A percentile compares a stretch with the other conserved stretches of the same genome.
Evolutionary conservation across 2,329 filamentous ascomycete species (phyloP).

Genomic region (Colletotrichum spaethianum): DNA sequence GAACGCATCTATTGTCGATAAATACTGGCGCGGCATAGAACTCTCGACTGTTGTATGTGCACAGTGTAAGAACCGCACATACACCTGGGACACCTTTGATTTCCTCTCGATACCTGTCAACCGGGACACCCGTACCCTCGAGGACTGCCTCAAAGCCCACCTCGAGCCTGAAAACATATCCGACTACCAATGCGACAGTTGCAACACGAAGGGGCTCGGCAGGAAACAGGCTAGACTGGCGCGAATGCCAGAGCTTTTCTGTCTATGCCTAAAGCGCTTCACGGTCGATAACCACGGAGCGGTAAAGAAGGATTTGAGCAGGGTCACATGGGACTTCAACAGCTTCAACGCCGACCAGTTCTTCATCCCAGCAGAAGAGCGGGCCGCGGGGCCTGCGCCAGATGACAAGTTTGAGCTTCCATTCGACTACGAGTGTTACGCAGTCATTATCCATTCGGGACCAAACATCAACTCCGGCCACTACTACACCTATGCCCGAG

Average conservation of each 20-base stretch:
- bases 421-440: slow-evolving; percentile 88
- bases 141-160: slow-evolving; percentile 80
- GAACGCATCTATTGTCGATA: slow-evolving; percentile 83
- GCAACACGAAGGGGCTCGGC: slow-evolving; percentile 77
- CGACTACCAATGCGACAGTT: slow-evolving; percentile 82
- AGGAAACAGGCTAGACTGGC: slow-evolving; percentile 82
- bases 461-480: slow-evolving; percentile 79
- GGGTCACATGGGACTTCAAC: slow-evolving; percentile 83
- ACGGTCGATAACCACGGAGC: slow-evolving; percentile 42
- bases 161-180: slow-evolving; percentile 77
- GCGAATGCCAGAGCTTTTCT: slow-evolving; percentile 83
- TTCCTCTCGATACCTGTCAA: slow-evolving; percentile 65
- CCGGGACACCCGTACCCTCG: slow-evolving; percentile 53
- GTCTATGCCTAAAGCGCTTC: slow-evolving; percentile 80
- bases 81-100: slow-evolving; percentile 64
- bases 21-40: slow-evolving; percentile 84
- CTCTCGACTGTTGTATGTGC: slow-evolving; percentile 80
- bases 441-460: slow-evolving; percentile 84
- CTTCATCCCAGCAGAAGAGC: slow-evolving; percentile 55
- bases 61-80: slow-evolving; percentile 64
- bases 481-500: slow-evolving; percentile 81
- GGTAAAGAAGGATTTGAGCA: slow-evolving; percentile 76
- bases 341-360: slow-evolving; percentile 70
- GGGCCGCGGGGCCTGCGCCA: slow-evolving; percentile 42
- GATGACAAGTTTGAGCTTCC: slow-evolving; percentile 65